Evolutionary conservation across 306 rosid species (phyloP).

Genomic region (Ammopiptanthus mongolicus): DNA sequence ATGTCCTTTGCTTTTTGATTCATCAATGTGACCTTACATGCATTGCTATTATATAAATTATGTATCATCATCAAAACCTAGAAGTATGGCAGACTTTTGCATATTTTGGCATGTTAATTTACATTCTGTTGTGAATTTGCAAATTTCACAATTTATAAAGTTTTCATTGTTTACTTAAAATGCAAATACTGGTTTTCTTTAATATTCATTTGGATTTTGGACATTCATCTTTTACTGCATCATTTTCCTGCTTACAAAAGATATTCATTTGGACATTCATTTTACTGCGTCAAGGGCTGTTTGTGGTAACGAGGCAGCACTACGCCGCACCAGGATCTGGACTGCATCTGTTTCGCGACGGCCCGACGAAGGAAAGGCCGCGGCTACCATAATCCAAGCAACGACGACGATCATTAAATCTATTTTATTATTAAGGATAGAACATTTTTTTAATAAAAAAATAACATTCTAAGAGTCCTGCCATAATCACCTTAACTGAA

Average conservation of each 20-base stretch:
- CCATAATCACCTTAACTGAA: too few species aligned
- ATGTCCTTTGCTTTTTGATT: conserved; percentile 26
- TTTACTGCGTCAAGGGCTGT: too few species aligned
- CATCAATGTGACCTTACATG: not conserved
- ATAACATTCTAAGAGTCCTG: too few species aligned
- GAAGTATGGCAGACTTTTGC: not conserved
- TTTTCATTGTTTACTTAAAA: not conserved
- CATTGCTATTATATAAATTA: not conserved
- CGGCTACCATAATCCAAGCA: too few species aligned
- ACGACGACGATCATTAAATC: too few species aligned
- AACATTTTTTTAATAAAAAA: too few species aligned
- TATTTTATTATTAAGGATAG: too few species aligned
- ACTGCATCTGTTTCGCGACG: too few species aligned
- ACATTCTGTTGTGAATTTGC: not conserved
- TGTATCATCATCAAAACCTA: not conserved
- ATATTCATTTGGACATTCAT: too few species aligned
- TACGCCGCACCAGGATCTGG: too few species aligned
- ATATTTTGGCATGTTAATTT: not conserved
- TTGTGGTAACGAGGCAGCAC: too few species aligned
- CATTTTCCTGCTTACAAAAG: conserved; percentile 11
- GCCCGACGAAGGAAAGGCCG: too few species aligned
- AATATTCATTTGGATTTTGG: not conserved
- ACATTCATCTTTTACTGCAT: conserved; percentile 6
- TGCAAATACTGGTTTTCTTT: not conserved
- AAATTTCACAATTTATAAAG: not conserved